Conservation (phyloP, 495 filamentous ascomycete genomes). For the Aspergillus nanangensis region DNA sequence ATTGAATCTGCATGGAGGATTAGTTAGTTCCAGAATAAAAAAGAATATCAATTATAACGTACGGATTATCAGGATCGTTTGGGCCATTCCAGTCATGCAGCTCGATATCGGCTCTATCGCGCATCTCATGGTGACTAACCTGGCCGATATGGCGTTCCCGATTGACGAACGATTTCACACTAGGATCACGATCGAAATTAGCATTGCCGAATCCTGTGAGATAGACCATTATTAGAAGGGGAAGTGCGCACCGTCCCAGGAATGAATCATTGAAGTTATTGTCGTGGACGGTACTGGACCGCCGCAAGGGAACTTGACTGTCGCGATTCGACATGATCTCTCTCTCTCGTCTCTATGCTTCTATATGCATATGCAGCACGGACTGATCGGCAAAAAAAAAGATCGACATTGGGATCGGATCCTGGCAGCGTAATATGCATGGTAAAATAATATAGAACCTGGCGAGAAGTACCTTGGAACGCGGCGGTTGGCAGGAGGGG, state of each 20-base stretch:
- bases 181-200: not conserved
- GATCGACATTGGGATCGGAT: too few relatives aligned
- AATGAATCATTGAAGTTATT: slow-evolving; percentile 23
- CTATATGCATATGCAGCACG: too few relatives aligned
- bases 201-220: not conserved
- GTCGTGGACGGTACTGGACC: slow-evolving; percentile 16
- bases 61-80: slow-evolving; percentile 15
- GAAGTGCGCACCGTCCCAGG: slow-evolving; percentile 9
- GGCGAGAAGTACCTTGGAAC: too few relatives aligned
- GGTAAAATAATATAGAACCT: too few relatives aligned
- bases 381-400: too few relatives aligned
- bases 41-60: not conserved
- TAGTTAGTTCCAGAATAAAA: not conserved
- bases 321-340: not conserved
- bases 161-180: slow-evolving; percentile 18
- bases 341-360: not conserved
- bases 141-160: slow-evolving; percentile 21
- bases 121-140: slow-evolving; percentile 16
- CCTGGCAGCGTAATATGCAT: not conserved
- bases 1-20: slow-evolving; percentile 1
- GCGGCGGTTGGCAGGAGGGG: slow-evolving; percentile 1
- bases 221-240: not conserved
- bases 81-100: slow-evolving; percentile 12
- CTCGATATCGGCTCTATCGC: slow-evolving; percentile 12
- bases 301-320: not conserved